Percentiles rank a stretch among this genome's conserved stretches.
Evolutionary conservation across 2,329 filamentous ascomycete genomes (phyloP).

Genomic region (Fusarium compactum): DNA sequence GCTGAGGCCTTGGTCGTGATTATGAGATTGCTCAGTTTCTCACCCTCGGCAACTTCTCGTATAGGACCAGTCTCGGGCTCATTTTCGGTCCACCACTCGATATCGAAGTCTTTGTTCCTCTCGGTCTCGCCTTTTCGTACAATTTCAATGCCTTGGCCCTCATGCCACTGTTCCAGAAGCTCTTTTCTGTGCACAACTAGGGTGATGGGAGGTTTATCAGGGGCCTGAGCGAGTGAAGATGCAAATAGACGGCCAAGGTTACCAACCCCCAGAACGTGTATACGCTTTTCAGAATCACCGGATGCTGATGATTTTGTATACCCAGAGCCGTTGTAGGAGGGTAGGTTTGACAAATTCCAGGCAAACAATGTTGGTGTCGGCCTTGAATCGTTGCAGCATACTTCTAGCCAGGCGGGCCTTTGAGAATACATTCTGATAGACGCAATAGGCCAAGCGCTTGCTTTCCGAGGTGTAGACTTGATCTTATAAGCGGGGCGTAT

Average conservation of each 20-base stretch:
- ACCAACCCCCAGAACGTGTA: slow-evolving; percentile 84
- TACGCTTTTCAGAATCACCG: slow-evolving; percentile 56
- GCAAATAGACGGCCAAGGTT: slow-evolving; percentile 86
- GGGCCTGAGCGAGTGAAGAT: slow-evolving; percentile 72
- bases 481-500: neutral
- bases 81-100: slow-evolving; percentile 68
- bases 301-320: neutral
- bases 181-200: slow-evolving; percentile 77
- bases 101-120: slow-evolving; percentile 56
- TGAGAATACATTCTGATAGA: slow-evolving; percentile 44
- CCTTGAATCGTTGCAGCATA: slow-evolving; percentile 43
- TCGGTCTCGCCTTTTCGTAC: slow-evolving; percentile 51
- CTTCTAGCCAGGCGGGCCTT: slow-evolving; percentile 52
- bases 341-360: slow-evolving; percentile 51
- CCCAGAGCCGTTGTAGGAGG: neutral
- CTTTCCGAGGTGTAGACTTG: neutral
- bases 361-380: slow-evolving; percentile 54
- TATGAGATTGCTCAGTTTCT: slow-evolving; percentile 76
- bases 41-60: slow-evolving; percentile 56
- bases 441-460: neutral
- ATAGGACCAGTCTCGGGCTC: slow-evolving; percentile 53
- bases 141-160: slow-evolving; percentile 59
- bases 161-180: slow-evolving; percentile 62
- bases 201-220: slow-evolving; percentile 77
- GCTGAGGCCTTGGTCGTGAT: slow-evolving; percentile 80